Conservation (phyloP, 1,284 basidiomycete genomes). For the Marasmius tenuissimus region DNA sequence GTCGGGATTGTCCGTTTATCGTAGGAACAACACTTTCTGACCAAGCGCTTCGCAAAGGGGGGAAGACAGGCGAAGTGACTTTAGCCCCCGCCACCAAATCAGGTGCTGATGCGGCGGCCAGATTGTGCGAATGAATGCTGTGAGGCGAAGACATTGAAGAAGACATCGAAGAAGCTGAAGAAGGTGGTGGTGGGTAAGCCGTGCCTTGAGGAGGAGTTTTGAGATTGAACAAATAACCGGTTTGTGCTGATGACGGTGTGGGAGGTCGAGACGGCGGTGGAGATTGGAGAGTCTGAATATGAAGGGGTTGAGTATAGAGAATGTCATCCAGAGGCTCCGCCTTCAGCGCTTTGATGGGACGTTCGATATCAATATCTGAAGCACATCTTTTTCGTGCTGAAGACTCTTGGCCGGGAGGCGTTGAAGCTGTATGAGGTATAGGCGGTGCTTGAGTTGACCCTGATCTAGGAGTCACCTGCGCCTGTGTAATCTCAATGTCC, state of each 20-base stretch:
- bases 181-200: not conserved
- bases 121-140: not conserved
- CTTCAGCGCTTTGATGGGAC: slow-evolving; percentile 64
- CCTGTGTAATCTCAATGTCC: not conserved
- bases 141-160: not conserved
- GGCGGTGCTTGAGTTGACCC: not conserved
- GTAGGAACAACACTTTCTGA: slow-evolving; percentile 33
- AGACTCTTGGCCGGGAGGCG: slow-evolving; percentile 21
- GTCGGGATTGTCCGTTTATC: slow-evolving; percentile 12
- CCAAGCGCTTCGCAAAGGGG: slow-evolving; percentile 37
- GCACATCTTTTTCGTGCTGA: slow-evolving; percentile 65
- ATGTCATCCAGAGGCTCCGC: slow-evolving; percentile 65
- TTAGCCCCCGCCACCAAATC: not conserved
- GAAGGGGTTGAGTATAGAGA: slow-evolving; percentile 16
- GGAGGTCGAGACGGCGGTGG: slow-evolving; percentile 33
- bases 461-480: no score
- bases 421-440: not conserved
- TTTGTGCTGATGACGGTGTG: not conserved
- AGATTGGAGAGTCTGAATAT: slow-evolving; percentile 30
- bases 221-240: slow-evolving; percentile 8
- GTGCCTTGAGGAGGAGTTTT: slow-evolving; percentile 3
- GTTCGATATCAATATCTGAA: slow-evolving; percentile 59
- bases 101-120: not conserved
- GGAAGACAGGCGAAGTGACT: slow-evolving; percentile 28
- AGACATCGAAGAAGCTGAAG: not conserved